These are phyloP conservation scores for Fragaria iinumae DNA, from an alignment of 306 rosid species.

Conservation along the genomic window DNA sequence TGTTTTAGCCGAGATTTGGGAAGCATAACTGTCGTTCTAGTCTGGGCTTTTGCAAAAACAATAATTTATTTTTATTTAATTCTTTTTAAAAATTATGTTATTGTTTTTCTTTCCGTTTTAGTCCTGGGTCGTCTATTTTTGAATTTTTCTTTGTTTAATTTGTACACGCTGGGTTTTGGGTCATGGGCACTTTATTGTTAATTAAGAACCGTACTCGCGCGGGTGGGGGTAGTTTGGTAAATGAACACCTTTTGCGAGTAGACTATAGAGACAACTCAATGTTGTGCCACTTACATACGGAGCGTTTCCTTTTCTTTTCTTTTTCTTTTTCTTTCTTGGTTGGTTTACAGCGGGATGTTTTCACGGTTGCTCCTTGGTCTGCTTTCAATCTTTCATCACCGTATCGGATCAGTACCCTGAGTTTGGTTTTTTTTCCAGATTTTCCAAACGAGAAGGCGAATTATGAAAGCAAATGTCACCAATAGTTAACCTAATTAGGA, in stretches of 20 bases:
- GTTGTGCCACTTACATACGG: not conserved
- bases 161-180: slow-evolving; percentile 32
- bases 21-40: slow-evolving; percentile 66
- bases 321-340: not conserved
- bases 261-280: not conserved
- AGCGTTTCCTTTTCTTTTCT: not conserved
- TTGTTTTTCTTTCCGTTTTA: not conserved
- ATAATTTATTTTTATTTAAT: not conserved
- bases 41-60: not conserved
- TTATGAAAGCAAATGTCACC: slow-evolving; percentile 7
- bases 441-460: not conserved
- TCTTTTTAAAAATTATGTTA: not conserved
- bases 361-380: not conserved
- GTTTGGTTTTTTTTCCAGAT: not conserved
- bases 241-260: too few relatives aligned
- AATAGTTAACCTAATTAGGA: not conserved
- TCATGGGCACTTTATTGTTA: not conserved
- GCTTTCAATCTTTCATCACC: not conserved
- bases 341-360: not conserved
- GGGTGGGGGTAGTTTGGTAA: slow-evolving; percentile 28
- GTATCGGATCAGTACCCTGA: not conserved
- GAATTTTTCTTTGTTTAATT: not conserved
- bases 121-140: not conserved
- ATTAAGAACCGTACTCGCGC: slow-evolving; percentile 21
- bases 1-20: slow-evolving; percentile 36